phyloP scores from a whole-genome alignment of 768 basidiomycete species.

The Filobasidium wieringae region DNA sequence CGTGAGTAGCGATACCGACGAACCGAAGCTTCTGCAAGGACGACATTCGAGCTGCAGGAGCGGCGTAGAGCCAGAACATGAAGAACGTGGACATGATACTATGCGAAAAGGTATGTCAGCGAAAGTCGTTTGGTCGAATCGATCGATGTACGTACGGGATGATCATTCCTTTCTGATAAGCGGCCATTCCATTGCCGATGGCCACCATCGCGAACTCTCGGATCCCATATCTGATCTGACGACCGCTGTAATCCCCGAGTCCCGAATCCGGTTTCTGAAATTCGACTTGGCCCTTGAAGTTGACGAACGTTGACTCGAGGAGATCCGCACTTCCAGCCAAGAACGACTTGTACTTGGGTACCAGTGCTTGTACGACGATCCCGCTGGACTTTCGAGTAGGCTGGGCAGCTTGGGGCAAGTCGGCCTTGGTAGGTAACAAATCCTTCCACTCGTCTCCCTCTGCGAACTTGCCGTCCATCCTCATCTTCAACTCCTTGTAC shows the following conservation, averaged over 20 bases:
- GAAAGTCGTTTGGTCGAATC: neutral
- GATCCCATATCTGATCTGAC: conserved; percentile 36
- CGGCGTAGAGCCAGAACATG: conserved; percentile 39
- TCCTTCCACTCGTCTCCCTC: conserved; percentile 25
- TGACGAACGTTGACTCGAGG: conserved; percentile 34
- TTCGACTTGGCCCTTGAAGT: conserved; percentile 26
- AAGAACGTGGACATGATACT: conserved; percentile 36
- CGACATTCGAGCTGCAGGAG: conserved; percentile 33
- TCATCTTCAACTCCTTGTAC: conserved; percentile 18
- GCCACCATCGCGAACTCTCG: conserved; percentile 36
- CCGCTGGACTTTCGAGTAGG: conserved; percentile 29
- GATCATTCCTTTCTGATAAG: conserved; percentile 36
- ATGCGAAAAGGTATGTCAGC: neutral
- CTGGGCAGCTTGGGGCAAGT: conserved; percentile 19
- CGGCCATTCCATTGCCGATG: conserved; percentile 31
- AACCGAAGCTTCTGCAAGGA: conserved; percentile 31
- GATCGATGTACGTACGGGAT: conserved; percentile 27
- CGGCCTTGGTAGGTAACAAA: conserved; percentile 22
- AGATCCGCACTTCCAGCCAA: conserved; percentile 30
- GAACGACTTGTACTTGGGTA: conserved; percentile 25
- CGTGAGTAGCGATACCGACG: conserved; percentile 38
- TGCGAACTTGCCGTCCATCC: conserved; percentile 23
- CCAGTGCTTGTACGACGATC: conserved; percentile 25
- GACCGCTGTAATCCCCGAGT: conserved; percentile 31
- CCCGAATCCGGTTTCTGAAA: conserved; percentile 34